Conservation (phyloP, 2,329 filamentous ascomycete species). For the Diaporthe capsici region DNA sequence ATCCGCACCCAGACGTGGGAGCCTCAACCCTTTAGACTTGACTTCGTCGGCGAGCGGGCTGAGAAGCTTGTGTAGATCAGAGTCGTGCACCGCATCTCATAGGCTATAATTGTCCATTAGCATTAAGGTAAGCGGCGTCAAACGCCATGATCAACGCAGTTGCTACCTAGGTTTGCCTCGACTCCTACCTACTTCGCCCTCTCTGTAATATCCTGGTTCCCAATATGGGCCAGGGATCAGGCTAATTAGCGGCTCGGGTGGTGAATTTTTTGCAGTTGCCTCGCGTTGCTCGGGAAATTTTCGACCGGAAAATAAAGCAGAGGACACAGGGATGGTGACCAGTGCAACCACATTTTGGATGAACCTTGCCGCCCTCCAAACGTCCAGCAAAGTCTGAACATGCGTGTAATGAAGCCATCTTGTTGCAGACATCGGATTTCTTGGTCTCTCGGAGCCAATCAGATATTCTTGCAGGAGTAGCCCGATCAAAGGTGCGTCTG, state of each 20-base stretch:
- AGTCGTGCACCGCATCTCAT: not conserved
- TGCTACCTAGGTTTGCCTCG: not conserved
- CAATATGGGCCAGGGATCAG: not conserved
- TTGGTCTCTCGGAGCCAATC: not conserved
- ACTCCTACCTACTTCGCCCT: not conserved
- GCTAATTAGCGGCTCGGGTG: not conserved
- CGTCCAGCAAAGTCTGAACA: not conserved
- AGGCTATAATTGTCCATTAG: constrained; percentile 14
- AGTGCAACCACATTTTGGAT: not conserved
- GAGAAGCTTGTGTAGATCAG: constrained; percentile 18
- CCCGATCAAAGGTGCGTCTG: not conserved
- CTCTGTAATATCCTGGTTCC: not conserved
- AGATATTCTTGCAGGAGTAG: not conserved
- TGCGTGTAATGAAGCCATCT: not conserved
- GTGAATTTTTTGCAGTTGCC: not conserved
- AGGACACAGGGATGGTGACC: not conserved
- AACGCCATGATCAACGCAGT: not conserved
- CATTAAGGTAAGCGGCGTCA: constrained; percentile 19
- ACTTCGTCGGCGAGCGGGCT: not conserved
- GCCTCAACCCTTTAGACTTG: constrained; percentile 11
- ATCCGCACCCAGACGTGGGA: not conserved
- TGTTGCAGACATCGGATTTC: not conserved
- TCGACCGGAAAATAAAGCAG: not conserved
- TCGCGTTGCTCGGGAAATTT: constrained; percentile 3
- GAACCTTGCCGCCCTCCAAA: not conserved